Evolutionary conservation across 345 rosid species (phyloP).

Genomic region (Psidium guajava): DNA sequence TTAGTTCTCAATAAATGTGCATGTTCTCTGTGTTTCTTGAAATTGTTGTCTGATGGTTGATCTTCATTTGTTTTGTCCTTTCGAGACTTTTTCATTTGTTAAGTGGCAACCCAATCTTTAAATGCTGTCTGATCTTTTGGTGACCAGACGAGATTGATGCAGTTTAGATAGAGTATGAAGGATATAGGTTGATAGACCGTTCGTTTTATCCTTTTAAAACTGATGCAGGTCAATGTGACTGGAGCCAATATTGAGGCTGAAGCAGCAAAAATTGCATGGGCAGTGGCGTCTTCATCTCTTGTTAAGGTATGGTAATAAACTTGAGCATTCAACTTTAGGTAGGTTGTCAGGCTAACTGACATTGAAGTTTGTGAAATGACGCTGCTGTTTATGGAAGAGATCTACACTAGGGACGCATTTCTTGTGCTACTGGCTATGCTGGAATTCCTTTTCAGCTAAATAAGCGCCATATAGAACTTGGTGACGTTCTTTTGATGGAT

Average conservation of each 20-base stretch:
- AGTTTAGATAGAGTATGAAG: background rate
- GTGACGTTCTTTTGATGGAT: conserved; percentile 80
- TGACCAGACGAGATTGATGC: background rate
- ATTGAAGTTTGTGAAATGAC: conserved; percentile 13
- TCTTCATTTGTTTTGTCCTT: too few relatives aligned
- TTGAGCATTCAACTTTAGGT: background rate
- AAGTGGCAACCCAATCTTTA: too few relatives aligned
- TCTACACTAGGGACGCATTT: conserved; percentile 96
- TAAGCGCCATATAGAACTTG: conserved; percentile 55
- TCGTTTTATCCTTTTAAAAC: background rate
- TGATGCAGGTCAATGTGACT: conserved; percentile 52
- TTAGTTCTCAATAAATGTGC: too few relatives aligned
- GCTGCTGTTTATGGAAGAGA: conserved; percentile 95
- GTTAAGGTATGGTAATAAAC: conserved; percentile 51
- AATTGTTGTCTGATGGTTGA: too few relatives aligned
- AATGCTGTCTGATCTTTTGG: too few relatives aligned
- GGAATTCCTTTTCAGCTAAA: conserved; percentile 55
- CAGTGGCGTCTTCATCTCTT: conserved; percentile 91
- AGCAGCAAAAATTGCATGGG: conserved; percentile 84
- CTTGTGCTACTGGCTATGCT: conserved; percentile 89
- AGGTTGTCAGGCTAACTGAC: background rate
- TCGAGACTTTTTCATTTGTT: too few relatives aligned
- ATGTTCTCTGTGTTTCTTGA: too few relatives aligned
- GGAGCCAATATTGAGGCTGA: conserved; percentile 65
- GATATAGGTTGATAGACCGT: background rate